phyloP scores from a whole-genome alignment of 352 stramenopile genomes.

The Phytophthora kernoviae region DNA sequence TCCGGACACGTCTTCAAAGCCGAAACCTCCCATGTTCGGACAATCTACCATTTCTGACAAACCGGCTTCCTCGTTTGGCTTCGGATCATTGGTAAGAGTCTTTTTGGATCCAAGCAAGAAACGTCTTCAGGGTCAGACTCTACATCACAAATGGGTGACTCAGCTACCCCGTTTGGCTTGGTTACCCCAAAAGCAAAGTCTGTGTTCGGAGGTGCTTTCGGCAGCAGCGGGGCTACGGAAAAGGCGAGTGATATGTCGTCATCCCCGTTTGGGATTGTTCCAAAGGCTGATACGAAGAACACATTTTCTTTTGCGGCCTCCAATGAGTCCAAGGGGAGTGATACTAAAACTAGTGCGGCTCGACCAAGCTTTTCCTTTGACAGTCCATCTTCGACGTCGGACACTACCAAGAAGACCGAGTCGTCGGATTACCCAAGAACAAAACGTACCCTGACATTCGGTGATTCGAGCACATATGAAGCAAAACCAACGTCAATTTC shows the following conservation, averaged over 20 bases:
- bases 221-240: conserved; percentile 6
- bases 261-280: conserved; percentile 35
- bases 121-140: conserved; percentile 3
- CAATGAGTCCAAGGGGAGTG: conserved; percentile 13
- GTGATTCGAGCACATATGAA: conserved; percentile 21
- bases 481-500: conserved; percentile 12
- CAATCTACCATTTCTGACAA: conserved; percentile 15
- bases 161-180: background rate
- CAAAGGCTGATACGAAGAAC: conserved; percentile 24
- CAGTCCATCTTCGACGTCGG: conserved; percentile 17
- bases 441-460: conserved; percentile 41
- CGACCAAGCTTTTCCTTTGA: conserved; percentile 40
- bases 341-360: conserved; percentile 8
- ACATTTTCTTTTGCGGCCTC: conserved; percentile 28
- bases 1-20: conserved; percentile 36
- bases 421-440: conserved; percentile 18
- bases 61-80: conserved; percentile 30
- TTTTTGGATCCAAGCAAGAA: conserved; percentile 22
- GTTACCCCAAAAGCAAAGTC: conserved; percentile 18
- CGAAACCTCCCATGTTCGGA: conserved; percentile 36
- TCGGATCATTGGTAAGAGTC: conserved; percentile 31
- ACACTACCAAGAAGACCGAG: conserved; percentile 10
- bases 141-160: conserved; percentile 2
- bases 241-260: conserved; percentile 21
- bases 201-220: conserved; percentile 27